A percentile compares a stretch with the other conserved stretches of the same genome.
Evolutionary conservation across 2,329 filamentous ascomycete species (phyloP).

Genomic region (Talaromyces funiculosus): DNA sequence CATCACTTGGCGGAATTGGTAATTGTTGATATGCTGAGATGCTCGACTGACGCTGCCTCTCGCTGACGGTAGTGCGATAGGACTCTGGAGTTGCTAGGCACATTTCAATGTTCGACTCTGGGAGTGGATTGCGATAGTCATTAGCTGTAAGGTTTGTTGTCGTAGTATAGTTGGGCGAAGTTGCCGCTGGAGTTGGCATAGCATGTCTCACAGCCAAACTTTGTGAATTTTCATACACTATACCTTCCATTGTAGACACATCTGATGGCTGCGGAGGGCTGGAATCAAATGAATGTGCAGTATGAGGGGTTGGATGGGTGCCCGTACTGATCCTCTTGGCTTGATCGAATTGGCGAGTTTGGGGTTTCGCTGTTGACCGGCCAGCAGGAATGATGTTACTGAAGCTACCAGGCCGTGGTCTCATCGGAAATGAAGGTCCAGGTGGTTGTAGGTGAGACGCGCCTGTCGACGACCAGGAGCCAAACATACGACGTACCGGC

Average conservation of each 20-base stretch:
- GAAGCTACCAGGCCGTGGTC: neutral
- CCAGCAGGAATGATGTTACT: neutral
- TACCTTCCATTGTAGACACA: neutral
- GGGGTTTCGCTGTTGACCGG: neutral
- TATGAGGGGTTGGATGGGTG: neutral
- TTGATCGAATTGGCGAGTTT: neutral
- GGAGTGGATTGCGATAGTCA: neutral
- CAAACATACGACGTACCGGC: slow-evolving; percentile 7
- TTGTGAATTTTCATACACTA: neutral
- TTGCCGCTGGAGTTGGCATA: neutral
- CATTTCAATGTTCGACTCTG: neutral
- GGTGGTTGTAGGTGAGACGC: neutral
- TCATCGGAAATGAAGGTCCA: neutral
- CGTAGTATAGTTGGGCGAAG: neutral
- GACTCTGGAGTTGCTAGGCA: neutral
- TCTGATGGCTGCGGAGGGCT: neutral
- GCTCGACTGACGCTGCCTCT: neutral
- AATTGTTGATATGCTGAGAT: neutral
- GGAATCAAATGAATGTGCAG: neutral
- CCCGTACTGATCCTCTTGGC: neutral
- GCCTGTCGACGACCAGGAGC: slow-evolving; percentile 4
- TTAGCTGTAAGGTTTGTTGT: neutral
- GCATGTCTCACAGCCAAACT: neutral
- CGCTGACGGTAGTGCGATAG: neutral
- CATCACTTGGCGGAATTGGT: neutral